Percentiles rank a stretch among this genome's conserved stretches.
Conservation (phyloP, 1,284 basidiomycete genomes). For the Fomes fomentarius region DNA sequence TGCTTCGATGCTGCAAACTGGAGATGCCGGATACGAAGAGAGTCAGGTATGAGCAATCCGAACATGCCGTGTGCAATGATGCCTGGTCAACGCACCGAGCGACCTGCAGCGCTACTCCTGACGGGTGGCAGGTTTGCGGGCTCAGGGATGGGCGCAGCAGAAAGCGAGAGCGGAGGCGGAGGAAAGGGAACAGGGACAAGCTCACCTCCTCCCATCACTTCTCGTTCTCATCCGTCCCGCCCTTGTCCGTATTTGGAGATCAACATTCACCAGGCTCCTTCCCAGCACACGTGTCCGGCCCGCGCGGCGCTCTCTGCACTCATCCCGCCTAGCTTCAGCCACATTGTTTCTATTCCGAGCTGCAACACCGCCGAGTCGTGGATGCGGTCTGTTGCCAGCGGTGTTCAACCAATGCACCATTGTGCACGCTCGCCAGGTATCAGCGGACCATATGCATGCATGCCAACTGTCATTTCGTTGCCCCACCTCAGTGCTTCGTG, state of each 20-base stretch:
- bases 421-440: too few relatives aligned
- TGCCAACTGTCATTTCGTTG: too few relatives aligned
- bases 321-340: neutral
- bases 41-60: neutral
- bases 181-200: neutral
- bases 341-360: neutral
- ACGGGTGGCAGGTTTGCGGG: too few relatives aligned
- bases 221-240: constrained; percentile 2
- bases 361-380: neutral
- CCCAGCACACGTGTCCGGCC: constrained; percentile 9
- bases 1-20: constrained; percentile 1
- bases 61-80: neutral
- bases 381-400: neutral
- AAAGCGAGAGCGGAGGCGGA: neutral
- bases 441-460: too few relatives aligned
- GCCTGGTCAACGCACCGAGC: neutral
- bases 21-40: neutral
- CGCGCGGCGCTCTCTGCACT: neutral
- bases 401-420: too few relatives aligned
- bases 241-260: neutral
- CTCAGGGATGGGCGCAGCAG: neutral
- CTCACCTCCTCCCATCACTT: neutral
- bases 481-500: too few relatives aligned
- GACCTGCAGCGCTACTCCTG: neutral
- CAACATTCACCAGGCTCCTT: constrained; percentile 10